These are phyloP conservation scores for Clonostachys rosea DNA, from an alignment of 2,329 filamentous ascomycete species.

Conservation along the genomic window DNA sequence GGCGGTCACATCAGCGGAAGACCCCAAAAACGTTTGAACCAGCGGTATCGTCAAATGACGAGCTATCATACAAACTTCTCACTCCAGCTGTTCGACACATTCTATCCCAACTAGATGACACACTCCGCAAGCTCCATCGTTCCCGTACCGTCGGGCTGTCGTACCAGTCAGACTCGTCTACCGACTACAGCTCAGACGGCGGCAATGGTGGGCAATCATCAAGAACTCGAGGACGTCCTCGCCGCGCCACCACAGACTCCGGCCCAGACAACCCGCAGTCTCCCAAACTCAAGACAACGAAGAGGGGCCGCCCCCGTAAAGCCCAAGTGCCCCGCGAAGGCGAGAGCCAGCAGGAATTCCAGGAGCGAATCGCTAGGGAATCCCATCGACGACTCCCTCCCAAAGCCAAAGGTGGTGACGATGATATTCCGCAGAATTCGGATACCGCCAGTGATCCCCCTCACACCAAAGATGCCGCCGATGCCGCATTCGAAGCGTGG, in stretches of 20 bases:
- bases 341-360: not conserved
- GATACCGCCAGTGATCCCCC: conserved; percentile 14
- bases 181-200: conserved; percentile 26
- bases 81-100: conserved; percentile 67
- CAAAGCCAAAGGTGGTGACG: conserved; percentile 22
- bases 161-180: conserved; percentile 30
- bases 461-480: conserved; percentile 15
- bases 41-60: conserved; percentile 65
- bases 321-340: conserved; percentile 29
- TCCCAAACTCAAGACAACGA: not conserved
- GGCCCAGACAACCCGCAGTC: not conserved
- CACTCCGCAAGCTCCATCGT: conserved; percentile 68
- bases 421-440: conserved; percentile 23
- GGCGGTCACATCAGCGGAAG: too few relatives aligned
- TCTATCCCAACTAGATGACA: conserved; percentile 61
- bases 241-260: conserved; percentile 10
- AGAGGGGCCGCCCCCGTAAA: conserved; percentile 34
- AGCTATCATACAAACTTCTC: conserved; percentile 58
- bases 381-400: conserved; percentile 20
- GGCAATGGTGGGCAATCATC: not conserved
- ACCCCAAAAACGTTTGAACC: conserved; percentile 31
- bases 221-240: conserved; percentile 11
- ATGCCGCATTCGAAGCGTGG: conserved; percentile 10
- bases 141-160: conserved; percentile 46
- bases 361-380: conserved; percentile 36